Base-by-base conservation (phyloP, 1,284 basidiomycete genomes). In the Limonomyces culmigenus region DNA sequence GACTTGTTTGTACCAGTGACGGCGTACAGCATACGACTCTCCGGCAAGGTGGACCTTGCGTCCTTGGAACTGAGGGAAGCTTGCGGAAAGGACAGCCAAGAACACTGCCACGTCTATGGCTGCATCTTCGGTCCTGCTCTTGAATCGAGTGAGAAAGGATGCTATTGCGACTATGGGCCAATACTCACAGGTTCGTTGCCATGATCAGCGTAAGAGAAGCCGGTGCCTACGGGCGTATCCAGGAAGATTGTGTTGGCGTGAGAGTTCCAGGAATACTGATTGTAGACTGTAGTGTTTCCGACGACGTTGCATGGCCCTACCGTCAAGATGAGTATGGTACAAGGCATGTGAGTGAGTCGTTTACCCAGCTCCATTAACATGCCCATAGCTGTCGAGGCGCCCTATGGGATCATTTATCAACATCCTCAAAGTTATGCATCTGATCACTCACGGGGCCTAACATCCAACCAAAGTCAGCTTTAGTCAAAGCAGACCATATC, bases 171-270 rank as follows among this genome's bases (percentile, higher is more conserved):
- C n/a, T n/a, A n/a, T n/a, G n/a, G n/a, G n/a, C n/a, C n/a, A n/a
- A n/a, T 19, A 50, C 67, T 38, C 42, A 70, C 69, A 25, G 79
- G 72, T 15, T 51, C 49, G 47, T 78, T 68, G 0, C 78, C 77
- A 45, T 76, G 66, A 19, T 80, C 73, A 0, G 75, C 71, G 44
- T 83, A 80, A 1, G 73, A 77, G 54, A 74, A 85, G 3, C 80
- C 80, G 13, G 67, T 63, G 4, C 70, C 69, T 32, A 71, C 54
- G 3, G 73, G 73, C 43, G 74, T 71, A 48, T 81, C 78, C 34
- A 81, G 54, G 52, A 80, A 80, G 53, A 81, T 74, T 6, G 79
- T 53, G 43, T 76, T 76, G 5, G 75, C 74, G 19, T 76, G 70
- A 15, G 60, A 58, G 47, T 75, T 81, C 79, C 77, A 84, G 0